Evolutionary conservation across 306 rosid genomes (phyloP).

Genomic region (Lablab purpureus): DNA sequence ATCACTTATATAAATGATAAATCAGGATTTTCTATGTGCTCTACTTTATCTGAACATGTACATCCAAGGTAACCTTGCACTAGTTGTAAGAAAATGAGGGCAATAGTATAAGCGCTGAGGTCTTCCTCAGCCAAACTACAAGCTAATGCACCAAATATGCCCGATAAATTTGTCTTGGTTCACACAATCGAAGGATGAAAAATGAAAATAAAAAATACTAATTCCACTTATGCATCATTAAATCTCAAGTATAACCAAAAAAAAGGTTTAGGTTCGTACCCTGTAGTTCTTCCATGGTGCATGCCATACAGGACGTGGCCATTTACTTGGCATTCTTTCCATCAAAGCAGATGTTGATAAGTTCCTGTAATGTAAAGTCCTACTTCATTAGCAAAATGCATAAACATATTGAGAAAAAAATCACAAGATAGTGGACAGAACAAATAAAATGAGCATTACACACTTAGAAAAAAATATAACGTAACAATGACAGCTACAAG

Average conservation of each 20-base stretch:
- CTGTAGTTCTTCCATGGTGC: constrained; percentile 97
- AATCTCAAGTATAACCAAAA: neutral
- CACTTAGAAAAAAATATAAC: constrained; percentile 10
- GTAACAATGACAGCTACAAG: neutral
- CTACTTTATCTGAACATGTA: neutral
- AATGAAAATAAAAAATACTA: neutral
- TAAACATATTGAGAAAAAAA: constrained; percentile 1
- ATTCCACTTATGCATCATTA: constrained; percentile 29
- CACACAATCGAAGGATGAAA: constrained; percentile 6
- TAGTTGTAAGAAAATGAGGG: neutral
- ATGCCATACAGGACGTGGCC: constrained; percentile 99
- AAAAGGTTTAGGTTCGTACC: constrained; percentile 54
- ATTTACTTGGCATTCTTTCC: constrained; percentile 97
- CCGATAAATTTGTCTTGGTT: constrained; percentile 24
- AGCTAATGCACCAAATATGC: constrained; percentile 20
- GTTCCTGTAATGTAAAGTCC: constrained; percentile 57
- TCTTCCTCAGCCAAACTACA: constrained; percentile 12
- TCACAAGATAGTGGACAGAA: constrained; percentile 16
- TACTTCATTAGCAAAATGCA: neutral
- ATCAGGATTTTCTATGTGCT: neutral
- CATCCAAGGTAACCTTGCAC: constrained; percentile 4
- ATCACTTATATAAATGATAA: neutral
- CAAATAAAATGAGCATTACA: constrained; percentile 3
- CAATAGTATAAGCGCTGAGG: neutral
- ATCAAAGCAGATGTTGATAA: constrained; percentile 90